These are phyloP conservation scores for Cydonia oblonga DNA, from an alignment of 331 rosid species.

Conservation along the genomic window DNA sequence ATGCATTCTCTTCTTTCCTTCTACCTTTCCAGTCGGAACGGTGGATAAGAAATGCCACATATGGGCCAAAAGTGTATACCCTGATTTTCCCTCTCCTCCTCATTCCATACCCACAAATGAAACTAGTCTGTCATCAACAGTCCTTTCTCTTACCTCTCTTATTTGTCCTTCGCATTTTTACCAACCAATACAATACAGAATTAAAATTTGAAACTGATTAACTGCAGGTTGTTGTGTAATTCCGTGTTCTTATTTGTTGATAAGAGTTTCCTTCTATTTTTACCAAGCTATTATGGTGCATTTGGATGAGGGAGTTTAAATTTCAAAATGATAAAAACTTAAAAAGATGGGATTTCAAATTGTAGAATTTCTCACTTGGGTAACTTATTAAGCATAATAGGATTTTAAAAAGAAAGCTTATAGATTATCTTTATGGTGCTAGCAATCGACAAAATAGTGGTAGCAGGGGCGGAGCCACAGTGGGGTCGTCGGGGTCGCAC, in stretches of 20 bases:
- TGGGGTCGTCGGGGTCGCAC: too few relatives aligned
- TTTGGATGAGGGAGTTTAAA: neutral
- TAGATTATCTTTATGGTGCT: neutral
- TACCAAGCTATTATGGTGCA: neutral
- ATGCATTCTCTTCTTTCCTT: neutral
- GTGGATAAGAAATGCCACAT: neutral
- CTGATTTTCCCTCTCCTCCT: neutral
- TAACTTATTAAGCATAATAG: neutral
- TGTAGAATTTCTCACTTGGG: neutral
- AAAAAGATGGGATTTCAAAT: neutral
- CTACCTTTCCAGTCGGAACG: neutral
- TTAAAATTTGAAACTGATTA: neutral
- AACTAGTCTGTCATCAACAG: neutral
- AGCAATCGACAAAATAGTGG: neutral
- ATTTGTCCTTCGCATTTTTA: neutral
- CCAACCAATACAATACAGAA: neutral
- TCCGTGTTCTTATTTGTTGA: neutral
- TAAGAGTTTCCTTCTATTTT: neutral
- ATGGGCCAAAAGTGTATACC: neutral
- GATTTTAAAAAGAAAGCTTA: neutral
- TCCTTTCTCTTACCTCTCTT: neutral
- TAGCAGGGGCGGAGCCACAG: too few relatives aligned
- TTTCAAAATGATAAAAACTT: neutral
- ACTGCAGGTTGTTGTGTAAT: neutral
- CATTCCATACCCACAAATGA: neutral